Evolutionary conservation across 148 eudicot genomes (phyloP).

Genomic region (Vaccinium darrowii): DNA sequence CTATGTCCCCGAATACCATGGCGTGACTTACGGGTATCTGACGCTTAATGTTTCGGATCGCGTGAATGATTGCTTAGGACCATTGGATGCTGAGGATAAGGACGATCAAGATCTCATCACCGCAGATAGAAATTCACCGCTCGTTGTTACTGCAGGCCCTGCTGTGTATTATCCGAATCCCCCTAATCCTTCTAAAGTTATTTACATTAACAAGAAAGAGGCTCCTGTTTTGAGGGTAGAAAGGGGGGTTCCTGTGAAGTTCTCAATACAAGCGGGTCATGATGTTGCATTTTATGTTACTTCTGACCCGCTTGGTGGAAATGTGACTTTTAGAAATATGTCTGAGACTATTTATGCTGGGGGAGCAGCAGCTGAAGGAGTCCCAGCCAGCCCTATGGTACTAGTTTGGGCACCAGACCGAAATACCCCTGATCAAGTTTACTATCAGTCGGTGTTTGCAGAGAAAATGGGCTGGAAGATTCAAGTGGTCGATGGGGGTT

Average conservation of each 20-base stretch:
- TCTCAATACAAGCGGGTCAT: constrained; percentile 96
- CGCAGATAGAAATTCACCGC: constrained; percentile 72
- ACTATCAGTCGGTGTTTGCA: constrained; percentile 69
- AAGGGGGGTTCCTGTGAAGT: constrained; percentile 87
- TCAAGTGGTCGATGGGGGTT: constrained; percentile 95
- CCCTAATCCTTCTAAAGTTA: constrained; percentile 82
- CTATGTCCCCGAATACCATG: constrained; percentile 85
- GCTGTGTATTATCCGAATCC: constrained; percentile 82
- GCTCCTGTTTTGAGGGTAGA: constrained; percentile 85
- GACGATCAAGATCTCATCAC: constrained; percentile 85
- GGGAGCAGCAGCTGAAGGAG: constrained; percentile 81
- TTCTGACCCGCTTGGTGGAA: constrained; percentile 87
- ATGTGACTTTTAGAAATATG: constrained; percentile 76
- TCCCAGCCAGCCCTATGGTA: constrained; percentile 78
- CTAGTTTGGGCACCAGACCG: constrained; percentile 81
- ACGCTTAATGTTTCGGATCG: constrained; percentile 63
- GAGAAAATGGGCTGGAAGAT: constrained; percentile 98
- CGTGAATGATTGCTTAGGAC: constrained; percentile 78
- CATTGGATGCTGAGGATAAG: constrained; percentile 84
- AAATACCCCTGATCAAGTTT: constrained; percentile 84
- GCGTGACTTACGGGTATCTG: constrained; percentile 60
- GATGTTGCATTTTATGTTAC: constrained; percentile 88
- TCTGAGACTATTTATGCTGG: constrained; percentile 85
- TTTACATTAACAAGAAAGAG: constrained; percentile 90
- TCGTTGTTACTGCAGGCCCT: constrained; percentile 75